Evolutionary conservation across 371 early-diverging fungal genomes (phyloP).

Genomic region (Syncephalastrum racemosum): DNA sequence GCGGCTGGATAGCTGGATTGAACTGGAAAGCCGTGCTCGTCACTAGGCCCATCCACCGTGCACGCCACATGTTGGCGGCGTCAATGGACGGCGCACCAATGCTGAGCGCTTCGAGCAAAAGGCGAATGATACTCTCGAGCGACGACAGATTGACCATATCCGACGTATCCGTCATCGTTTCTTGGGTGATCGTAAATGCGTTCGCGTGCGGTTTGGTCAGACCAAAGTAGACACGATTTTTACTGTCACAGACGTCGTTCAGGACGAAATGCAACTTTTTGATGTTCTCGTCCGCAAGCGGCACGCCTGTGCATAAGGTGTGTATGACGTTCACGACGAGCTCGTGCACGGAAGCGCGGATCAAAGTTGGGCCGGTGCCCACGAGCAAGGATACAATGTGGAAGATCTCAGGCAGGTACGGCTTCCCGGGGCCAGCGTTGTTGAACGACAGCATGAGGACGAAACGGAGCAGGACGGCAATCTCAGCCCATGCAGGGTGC

Average conservation of each 20-base stretch:
- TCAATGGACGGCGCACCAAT: conserved; percentile 73
- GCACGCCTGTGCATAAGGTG: conserved; percentile 73
- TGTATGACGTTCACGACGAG: conserved; percentile 90
- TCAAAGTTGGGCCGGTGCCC: conserved; percentile 81
- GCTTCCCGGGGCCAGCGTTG: conserved; percentile 61
- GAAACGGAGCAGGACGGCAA: conserved; percentile 84
- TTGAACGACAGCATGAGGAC: conserved; percentile 88
- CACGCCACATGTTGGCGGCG: conserved; percentile 79
- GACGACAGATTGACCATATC: conserved; percentile 72
- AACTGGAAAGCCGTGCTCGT: conserved; percentile 90
- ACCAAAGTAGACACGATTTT: conserved; percentile 80
- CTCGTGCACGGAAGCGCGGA: conserved; percentile 88
- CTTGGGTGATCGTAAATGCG: conserved; percentile 68
- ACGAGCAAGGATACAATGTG: conserved; percentile 82
- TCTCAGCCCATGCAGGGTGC: conserved; percentile 85
- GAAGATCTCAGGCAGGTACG: conserved; percentile 84
- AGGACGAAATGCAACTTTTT: conserved; percentile 61
- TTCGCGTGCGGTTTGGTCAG: conserved; percentile 70
- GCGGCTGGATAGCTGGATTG: conserved; percentile 90
- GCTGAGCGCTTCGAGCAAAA: conserved; percentile 77
- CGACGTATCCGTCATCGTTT: conserved; percentile 62
- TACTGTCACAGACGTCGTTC: conserved; percentile 75
- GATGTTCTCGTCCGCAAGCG: conserved; percentile 57
- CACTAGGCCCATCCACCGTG: conserved; percentile 91
- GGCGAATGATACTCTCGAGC: conserved; percentile 76